phyloP scores from a whole-genome alignment of 2,329 filamentous ascomycete genomes.

The Curvularia eragrostidis region DNA sequence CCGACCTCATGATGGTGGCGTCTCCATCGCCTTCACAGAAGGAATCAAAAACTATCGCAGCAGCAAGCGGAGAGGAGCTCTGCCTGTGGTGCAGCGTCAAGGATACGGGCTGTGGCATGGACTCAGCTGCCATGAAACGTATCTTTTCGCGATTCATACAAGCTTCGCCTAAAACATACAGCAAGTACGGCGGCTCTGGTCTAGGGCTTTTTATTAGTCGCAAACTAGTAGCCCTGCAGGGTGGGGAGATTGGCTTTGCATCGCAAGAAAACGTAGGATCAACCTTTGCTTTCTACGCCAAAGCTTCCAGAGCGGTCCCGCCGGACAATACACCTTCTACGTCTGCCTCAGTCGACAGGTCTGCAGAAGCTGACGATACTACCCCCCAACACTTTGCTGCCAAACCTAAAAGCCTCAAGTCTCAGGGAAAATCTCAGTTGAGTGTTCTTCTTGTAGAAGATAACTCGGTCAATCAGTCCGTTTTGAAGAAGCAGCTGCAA shows the following conservation, averaged over 20 bases:
- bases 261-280: conserved; percentile 28
- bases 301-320: conserved; percentile 4
- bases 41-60: neutral
- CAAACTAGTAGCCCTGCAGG: conserved; percentile 32
- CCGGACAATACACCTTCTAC: neutral
- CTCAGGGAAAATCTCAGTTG: neutral
- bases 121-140: conserved; percentile 6
- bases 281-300: conserved; percentile 36
- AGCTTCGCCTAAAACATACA: conserved; percentile 33
- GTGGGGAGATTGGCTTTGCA: conserved; percentile 32
- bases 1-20: conserved; percentile 7
- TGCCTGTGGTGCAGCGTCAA: conserved; percentile 11
- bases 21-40: neutral
- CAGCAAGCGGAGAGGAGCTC: conserved; percentile 1
- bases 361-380: neutral
- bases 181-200: conserved; percentile 31
- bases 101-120: conserved; percentile 13
- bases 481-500: conserved; percentile 32
- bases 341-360: neutral
- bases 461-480: conserved; percentile 42
- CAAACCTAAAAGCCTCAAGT: neutral
- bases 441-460: conserved; percentile 38
- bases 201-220: conserved; percentile 33
- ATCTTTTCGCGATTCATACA: conserved; percentile 36
- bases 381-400: neutral